phyloP scores from a whole-genome alignment of 2,329 filamentous ascomycete species.

The Fusarium burgessii region DNA sequence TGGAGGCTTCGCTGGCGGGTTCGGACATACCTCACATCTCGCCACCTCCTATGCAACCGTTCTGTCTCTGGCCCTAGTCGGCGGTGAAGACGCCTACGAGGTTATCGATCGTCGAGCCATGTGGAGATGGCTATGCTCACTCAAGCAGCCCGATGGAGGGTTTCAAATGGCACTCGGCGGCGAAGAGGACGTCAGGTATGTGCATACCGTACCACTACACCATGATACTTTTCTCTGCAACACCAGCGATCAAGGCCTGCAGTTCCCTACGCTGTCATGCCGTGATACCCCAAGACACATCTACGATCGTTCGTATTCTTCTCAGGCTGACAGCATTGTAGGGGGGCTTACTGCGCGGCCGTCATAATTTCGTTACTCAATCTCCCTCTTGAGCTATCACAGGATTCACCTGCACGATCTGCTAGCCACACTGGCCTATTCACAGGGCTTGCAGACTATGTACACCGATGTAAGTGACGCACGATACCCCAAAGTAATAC shows the following conservation, averaged over 20 bases:
- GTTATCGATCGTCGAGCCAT: conserved; percentile 84
- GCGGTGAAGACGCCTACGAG: conserved; percentile 78
- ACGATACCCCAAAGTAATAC: conserved; percentile 27
- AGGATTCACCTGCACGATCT: conserved; percentile 74
- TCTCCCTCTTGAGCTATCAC: conserved; percentile 82
- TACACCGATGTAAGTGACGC: conserved; percentile 76
- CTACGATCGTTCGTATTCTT: conserved; percentile 4
- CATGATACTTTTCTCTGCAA: not conserved
- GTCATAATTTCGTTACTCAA: conserved; percentile 86
- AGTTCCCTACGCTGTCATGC: conserved; percentile 22
- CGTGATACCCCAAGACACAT: conserved; percentile 7
- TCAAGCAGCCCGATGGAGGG: conserved; percentile 91
- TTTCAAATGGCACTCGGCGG: conserved; percentile 88
- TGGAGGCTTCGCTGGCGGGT: conserved; percentile 94
- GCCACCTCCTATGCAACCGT: conserved; percentile 89
- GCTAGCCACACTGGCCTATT: conserved; percentile 74
- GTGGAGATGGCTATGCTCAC: conserved; percentile 88
- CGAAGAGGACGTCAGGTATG: conserved; percentile 90
- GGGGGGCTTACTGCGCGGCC: conserved; percentile 92
- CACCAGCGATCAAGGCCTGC: conserved; percentile 30
- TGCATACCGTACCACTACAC: conserved; percentile 31
- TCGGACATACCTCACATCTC: conserved; percentile 88
- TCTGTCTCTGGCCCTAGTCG: conserved; percentile 82
- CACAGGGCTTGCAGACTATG: conserved; percentile 81
- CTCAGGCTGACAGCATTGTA: conserved; percentile 51